Evolutionary conservation across 305 asterid genomes (phyloP), one percentile per base, ranked within the genome.

Genomic region (Ruellia speciosa): DNA sequence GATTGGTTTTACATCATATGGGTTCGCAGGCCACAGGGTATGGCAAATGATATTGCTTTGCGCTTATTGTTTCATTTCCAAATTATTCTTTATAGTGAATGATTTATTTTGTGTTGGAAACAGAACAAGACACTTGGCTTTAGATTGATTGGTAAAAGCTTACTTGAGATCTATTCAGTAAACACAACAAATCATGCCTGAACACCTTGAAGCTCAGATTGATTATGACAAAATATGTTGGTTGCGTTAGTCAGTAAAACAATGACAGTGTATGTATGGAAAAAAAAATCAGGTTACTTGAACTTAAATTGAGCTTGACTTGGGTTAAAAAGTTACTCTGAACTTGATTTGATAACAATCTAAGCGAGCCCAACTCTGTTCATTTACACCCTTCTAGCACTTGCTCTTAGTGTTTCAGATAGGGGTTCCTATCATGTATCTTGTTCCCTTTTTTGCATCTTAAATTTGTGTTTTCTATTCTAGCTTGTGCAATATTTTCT

Each of bases 361-460:
- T 3, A 39, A 12, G 45, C 45, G 13, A 39, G 13, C 45, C 7
- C 10, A 39, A 39, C 13, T 43, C 49, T 4, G 2, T 43, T 11
- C 1, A 6, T 43, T 43, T 43, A 14, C 49, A 48, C 46, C 41
- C 60, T 52, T 49, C 53, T 20, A 11, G 62, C 62, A 63, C 64
- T 24, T 33, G 19, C 17, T 64, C 46, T 39, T 14, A 13, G 16
- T n/a, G 31, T 7, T 51, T 52, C 20, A 14, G 18, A 40, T 52
- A 18, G 14, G 17, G 52, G 33, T 18, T 20, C 41, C 41, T 37
- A 9, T 41, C 45, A 12, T 43, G 6, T 43, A 43, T 11, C 15
- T 12, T 58, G 46, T 33, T 39, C 53, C 8, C 47, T 54, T 51
- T 52, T 60, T 41, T 19, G 17, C 35, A 17, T 43, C 31, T 40